Percentiles rank a stretch among this genome's conserved stretches.
These are phyloP conservation scores for Nowakowskiella sp. DNA, from an alignment of 192 early-diverging fungal genomes.

Conservation along the genomic window DNA sequence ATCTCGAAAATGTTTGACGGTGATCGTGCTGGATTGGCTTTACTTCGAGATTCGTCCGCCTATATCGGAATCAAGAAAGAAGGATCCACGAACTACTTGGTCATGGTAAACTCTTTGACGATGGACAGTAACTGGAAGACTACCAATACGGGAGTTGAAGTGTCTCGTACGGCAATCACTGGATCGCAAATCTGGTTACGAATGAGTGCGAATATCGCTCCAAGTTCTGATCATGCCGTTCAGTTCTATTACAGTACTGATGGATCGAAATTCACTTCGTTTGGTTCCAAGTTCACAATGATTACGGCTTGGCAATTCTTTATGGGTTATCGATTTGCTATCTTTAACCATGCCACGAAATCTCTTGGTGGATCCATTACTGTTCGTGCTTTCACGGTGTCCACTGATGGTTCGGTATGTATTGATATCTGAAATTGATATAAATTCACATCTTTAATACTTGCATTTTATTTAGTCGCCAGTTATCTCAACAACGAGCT, in stretches of 20 bases:
- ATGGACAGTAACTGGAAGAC: neutral
- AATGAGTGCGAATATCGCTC: neutral
- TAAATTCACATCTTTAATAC: too few species aligned
- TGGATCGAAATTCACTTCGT: neutral
- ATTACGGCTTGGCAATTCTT: neutral
- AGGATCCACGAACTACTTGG: neutral
- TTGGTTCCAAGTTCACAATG: neutral
- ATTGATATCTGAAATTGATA: neutral
- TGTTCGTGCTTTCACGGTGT: neutral
- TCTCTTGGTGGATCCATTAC: neutral
- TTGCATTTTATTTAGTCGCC: neutral
- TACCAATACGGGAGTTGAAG: neutral
- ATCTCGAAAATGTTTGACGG: neutral
- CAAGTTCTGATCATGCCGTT: neutral
- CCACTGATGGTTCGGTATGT: neutral
- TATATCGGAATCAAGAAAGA: constrained; percentile 2
- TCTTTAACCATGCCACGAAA: neutral
- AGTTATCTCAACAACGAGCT: neutral
- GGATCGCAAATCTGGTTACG: neutral
- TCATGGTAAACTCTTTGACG: neutral
- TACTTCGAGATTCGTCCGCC: neutral
- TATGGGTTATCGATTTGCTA: neutral
- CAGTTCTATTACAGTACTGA: neutral
- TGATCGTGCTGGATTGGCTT: neutral
- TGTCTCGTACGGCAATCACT: neutral